These are phyloP conservation scores for Sclerotinia sclerotiorum DNA, from an alignment of 2,329 filamentous ascomycete species.

Conservation along the genomic window DNA sequence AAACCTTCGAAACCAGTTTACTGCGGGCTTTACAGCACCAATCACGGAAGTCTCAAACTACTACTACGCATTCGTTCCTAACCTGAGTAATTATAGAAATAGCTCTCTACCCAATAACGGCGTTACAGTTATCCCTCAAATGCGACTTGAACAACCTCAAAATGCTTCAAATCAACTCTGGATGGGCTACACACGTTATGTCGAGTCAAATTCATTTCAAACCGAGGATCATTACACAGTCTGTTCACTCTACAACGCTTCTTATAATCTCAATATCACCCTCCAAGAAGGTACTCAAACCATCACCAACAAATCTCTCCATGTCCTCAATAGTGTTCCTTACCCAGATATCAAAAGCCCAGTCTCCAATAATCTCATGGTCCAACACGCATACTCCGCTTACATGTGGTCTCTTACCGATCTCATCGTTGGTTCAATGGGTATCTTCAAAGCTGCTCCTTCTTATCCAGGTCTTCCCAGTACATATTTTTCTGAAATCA, in stretches of 20 bases:
- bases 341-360: constrained; percentile 22
- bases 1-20: background rate
- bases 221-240: constrained; percentile 22
- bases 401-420: constrained; percentile 28
- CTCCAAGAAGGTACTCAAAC: constrained; percentile 27
- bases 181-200: constrained; percentile 25
- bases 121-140: constrained; percentile 2
- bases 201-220: background rate
- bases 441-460: constrained; percentile 16
- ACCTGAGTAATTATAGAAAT: constrained; percentile 20
- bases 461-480: constrained; percentile 9
- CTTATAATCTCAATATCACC: constrained; percentile 25
- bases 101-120: background rate
- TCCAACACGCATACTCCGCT: constrained; percentile 29
- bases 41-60: constrained; percentile 22
- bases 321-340: constrained; percentile 9
- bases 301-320: constrained; percentile 15
- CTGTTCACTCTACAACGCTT: constrained; percentile 28
- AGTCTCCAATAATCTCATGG: constrained; percentile 9
- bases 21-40: background rate
- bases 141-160: constrained; percentile 24
- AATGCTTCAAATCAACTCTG: constrained; percentile 29
- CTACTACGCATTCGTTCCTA: constrained; percentile 29
- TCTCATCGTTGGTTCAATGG: constrained; percentile 28
- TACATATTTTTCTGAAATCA: constrained; percentile 26